These are phyloP conservation scores for Starmerella stigmatis DNA, from an alignment of 805 yeast species.

Conservation along the genomic window DNA sequence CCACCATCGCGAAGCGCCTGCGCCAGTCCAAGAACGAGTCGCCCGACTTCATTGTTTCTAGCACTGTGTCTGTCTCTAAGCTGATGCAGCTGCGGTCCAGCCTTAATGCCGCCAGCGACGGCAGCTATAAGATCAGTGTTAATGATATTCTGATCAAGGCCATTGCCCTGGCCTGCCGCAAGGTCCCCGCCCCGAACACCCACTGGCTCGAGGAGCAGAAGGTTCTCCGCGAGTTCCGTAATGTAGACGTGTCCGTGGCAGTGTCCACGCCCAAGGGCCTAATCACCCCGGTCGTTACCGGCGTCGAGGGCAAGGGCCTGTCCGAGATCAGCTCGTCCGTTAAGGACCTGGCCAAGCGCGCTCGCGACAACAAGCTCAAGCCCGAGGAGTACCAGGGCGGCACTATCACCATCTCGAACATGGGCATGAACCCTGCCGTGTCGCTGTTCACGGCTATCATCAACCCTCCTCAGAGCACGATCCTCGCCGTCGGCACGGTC, in stretches of 20 bases:
- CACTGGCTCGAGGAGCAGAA: constrained; percentile 86
- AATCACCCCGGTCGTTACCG: constrained; percentile 87
- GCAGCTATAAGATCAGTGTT: constrained; percentile 80
- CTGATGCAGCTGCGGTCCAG: constrained; percentile 84
- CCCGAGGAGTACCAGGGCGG: constrained; percentile 99
- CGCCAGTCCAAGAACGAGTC: constrained; percentile 72
- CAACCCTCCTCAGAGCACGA: constrained; percentile 95
- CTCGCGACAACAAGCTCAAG: constrained; percentile 79
- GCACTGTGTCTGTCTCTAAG: constrained; percentile 77
- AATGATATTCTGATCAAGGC: constrained; percentile 94
- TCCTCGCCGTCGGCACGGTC: constrained; percentile 87
- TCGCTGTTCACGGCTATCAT: constrained; percentile 87
- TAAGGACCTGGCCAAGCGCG: constrained; percentile 92
- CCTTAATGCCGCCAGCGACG: constrained; percentile 73
- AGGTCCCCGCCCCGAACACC: constrained; percentile 90
- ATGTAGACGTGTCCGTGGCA: constrained; percentile 95
- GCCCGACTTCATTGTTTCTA: constrained; percentile 88
- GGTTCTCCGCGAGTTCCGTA: constrained; percentile 80
- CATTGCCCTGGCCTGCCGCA: constrained; percentile 73
- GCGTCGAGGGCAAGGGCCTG: constrained; percentile 82
- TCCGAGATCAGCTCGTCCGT: constrained; percentile 68
- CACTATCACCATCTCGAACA: constrained; percentile 93
- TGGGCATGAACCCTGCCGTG: constrained; percentile 98
- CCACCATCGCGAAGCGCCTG: constrained; percentile 82
- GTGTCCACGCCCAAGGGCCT: constrained; percentile 97